These are phyloP conservation scores for Paraconiothyrium sp. DNA, from an alignment of 2,329 filamentous ascomycete genomes.

Conservation along the genomic window DNA sequence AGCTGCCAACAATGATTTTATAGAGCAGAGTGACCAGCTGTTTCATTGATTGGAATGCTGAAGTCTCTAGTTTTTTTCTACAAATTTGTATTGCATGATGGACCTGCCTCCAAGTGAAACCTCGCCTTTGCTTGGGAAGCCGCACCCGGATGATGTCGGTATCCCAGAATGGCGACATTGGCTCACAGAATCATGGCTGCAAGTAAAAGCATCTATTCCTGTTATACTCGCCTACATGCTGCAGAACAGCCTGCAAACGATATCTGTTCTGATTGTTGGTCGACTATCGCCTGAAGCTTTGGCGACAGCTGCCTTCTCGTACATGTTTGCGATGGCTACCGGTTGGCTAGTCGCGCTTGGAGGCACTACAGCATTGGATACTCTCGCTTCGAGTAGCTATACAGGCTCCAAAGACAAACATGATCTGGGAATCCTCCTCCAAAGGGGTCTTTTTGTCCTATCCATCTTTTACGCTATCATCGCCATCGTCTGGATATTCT, in stretches of 20 bases:
- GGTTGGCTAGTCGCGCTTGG: slow-evolving; percentile 88
- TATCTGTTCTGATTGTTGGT: slow-evolving; percentile 83
- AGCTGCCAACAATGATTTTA: neutral
- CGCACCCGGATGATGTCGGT: neutral
- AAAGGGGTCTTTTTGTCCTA: slow-evolving; percentile 78
- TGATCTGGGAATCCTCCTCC: slow-evolving; percentile 80
- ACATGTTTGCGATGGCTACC: slow-evolving; percentile 93
- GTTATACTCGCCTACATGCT: slow-evolving; percentile 86
- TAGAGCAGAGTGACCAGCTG: neutral
- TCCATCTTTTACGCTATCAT: slow-evolving; percentile 77
- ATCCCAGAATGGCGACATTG: slow-evolving; percentile 11
- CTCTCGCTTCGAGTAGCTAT: slow-evolving; percentile 82
- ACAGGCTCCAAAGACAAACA: slow-evolving; percentile 82
- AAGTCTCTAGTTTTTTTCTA: neutral
- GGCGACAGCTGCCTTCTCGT: slow-evolving; percentile 84
- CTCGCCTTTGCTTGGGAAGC: slow-evolving; percentile 12
- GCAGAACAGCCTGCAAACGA: slow-evolving; percentile 85
- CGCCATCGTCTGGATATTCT: slow-evolving; percentile 76
- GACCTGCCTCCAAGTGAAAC: slow-evolving; percentile 13
- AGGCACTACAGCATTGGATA: slow-evolving; percentile 86
- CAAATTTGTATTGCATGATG: neutral
- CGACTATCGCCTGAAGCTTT: slow-evolving; percentile 81
- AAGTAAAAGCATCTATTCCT: slow-evolving; percentile 75
- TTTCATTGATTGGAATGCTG: neutral
- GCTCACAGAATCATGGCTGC: slow-evolving; percentile 55